Evolutionary conservation across 108 stramenopile genomes (phyloP).

Genomic region (Cyclotella choctawhatcheeana): DNA sequence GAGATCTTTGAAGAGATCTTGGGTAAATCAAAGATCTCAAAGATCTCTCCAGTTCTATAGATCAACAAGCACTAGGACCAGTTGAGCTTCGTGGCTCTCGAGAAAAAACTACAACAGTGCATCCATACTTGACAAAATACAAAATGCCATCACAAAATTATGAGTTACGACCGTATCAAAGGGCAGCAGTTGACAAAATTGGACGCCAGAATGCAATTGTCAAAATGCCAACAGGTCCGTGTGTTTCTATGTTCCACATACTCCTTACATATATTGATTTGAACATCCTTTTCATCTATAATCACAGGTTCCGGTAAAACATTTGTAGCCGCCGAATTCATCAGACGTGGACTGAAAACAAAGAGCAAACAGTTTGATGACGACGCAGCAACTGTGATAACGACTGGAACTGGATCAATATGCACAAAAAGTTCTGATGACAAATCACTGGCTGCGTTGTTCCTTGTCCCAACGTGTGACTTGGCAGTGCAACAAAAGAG

Average conservation of each 20-base stretch:
- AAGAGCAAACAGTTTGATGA: background rate
- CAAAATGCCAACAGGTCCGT: slow-evolving; percentile 59
- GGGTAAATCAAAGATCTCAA: too few relatives aligned
- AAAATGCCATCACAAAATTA: background rate
- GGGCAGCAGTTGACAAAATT: slow-evolving; percentile 40
- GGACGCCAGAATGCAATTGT: slow-evolving; percentile 47
- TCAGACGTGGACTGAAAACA: slow-evolving; percentile 12
- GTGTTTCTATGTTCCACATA: too few relatives aligned
- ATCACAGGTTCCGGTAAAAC: slow-evolving; percentile 55
- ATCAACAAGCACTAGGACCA: too few relatives aligned
- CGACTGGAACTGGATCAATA: background rate
- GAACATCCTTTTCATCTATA: too few relatives aligned
- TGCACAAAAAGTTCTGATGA: too few relatives aligned
- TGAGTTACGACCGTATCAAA: slow-evolving; percentile 43
- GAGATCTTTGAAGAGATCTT: too few relatives aligned
- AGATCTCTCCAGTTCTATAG: too few relatives aligned
- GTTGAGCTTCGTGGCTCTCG: too few relatives aligned
- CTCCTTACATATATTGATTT: too few relatives aligned
- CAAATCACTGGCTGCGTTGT: slow-evolving; percentile 35
- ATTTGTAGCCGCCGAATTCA: slow-evolving; percentile 52
- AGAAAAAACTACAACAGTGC: too few relatives aligned
- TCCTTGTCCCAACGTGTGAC: slow-evolving; percentile 49
- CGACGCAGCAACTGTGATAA: background rate
- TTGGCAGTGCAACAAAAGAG: slow-evolving; percentile 41
- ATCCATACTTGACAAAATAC: too few relatives aligned